Percentiles rank a stretch among this genome's conserved stretches.
These are phyloP conservation scores for Centella asiatica DNA, from an alignment of 129 eudicot species.

Conservation along the genomic window DNA sequence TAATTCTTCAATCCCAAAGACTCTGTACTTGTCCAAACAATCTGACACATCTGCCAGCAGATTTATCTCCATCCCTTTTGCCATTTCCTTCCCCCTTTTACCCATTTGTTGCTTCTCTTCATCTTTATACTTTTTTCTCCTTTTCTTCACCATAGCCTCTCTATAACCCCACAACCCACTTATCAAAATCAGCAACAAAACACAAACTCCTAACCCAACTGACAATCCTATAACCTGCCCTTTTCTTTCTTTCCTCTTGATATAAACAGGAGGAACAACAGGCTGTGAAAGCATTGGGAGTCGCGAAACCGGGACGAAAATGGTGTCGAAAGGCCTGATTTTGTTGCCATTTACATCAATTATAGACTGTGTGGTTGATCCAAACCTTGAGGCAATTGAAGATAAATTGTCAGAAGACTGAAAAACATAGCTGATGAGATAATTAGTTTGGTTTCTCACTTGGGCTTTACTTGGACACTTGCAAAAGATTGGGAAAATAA, in stretches of 20 bases:
- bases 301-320: slow-evolving; percentile 68
- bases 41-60: slow-evolving; percentile 89
- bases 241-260: slow-evolving; percentile 19
- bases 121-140: slow-evolving; percentile 10
- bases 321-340: slow-evolving; percentile 28
- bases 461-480: slow-evolving; percentile 62
- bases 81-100: slow-evolving; percentile 11
- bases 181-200: slow-evolving; percentile 36
- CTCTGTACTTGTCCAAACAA: slow-evolving; percentile 79
- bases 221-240: slow-evolving; percentile 53
- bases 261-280: slow-evolving; percentile 3
- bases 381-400: slow-evolving; percentile 49
- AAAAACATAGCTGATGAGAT: slow-evolving; percentile 59
- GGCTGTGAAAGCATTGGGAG: slow-evolving; percentile 72
- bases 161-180: slow-evolving; percentile 41
- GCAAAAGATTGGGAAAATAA: slow-evolving; percentile 72
- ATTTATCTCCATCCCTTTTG: slow-evolving; percentile 37
- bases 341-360: slow-evolving; percentile 44
- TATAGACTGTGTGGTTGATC: slow-evolving; percentile 31
- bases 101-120: slow-evolving; percentile 19
- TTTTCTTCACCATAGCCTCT: slow-evolving; percentile 34
- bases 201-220: slow-evolving; percentile 61
- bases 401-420: slow-evolving; percentile 58
- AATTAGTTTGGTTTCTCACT: slow-evolving; percentile 31
- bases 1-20: slow-evolving; percentile 57